Conservation (phyloP, 345 rosid species). For the Citrus glauca region DNA sequence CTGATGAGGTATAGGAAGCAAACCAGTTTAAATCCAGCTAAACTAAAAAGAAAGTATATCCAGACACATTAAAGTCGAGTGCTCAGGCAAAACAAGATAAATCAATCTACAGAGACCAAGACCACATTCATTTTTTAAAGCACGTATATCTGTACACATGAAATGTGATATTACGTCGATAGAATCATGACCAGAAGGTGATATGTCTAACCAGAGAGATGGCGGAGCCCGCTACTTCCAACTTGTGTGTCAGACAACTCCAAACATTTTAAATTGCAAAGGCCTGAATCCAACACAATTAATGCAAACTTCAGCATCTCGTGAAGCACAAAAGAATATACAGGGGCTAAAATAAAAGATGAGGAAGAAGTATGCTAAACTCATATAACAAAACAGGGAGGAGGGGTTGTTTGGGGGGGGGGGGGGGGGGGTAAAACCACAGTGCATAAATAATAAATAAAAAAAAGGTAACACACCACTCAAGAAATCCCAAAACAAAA, state of each 20-base stretch:
- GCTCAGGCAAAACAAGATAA: no score
- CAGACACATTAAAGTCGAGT: no score
- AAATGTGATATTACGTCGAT: no score
- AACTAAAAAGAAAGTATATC: no score
- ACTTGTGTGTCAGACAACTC: constrained; percentile 83
- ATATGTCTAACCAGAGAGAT: constrained; percentile 63
- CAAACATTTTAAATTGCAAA: constrained; percentile 59
- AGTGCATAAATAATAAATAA: background rate
- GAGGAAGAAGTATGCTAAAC: background rate
- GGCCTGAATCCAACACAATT: constrained; percentile 37
- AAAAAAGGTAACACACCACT: no score
- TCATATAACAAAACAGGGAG: background rate
- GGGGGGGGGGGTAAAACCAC: background rate
- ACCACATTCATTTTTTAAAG: no score
- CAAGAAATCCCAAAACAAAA: no score
- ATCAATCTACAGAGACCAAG: no score
- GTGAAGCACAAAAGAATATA: background rate
- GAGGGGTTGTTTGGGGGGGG: no score
- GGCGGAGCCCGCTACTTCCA: constrained; percentile 70
- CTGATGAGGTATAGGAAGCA: no score
- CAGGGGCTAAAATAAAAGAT: background rate
- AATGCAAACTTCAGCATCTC: background rate
- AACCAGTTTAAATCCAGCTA: no score
- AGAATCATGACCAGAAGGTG: background rate
- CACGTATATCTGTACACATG: no score